phyloP scores from a whole-genome alignment of 78 protist genomes.

The Dictyostelium citrinum region DNA sequence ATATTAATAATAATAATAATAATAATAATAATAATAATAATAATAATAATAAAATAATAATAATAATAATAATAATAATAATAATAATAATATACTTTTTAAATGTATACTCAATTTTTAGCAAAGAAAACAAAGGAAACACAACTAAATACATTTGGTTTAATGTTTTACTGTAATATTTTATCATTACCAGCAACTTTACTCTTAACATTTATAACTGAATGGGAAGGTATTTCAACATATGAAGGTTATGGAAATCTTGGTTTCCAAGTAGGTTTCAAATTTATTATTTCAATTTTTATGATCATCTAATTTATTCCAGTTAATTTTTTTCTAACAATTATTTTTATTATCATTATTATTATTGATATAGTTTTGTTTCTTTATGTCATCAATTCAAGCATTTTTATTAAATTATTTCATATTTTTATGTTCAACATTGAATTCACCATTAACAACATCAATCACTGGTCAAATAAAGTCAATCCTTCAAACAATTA shows the following conservation, averaged over 20 bases:
- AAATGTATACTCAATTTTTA: neutral
- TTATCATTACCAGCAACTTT: slow-evolving; percentile 72
- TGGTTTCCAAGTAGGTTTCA: slow-evolving; percentile 72
- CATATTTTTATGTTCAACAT: slow-evolving; percentile 83
- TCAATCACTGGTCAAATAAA: slow-evolving; percentile 87
- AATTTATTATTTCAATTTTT: neutral
- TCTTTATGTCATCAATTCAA: slow-evolving; percentile 78
- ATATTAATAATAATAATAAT: neutral
- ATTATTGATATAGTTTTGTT: slow-evolving; percentile 49
- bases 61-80: too few relatives aligned
- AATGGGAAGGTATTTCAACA: slow-evolving; percentile 26
- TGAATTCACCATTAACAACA: slow-evolving; percentile 85
- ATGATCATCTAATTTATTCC: too few relatives aligned
- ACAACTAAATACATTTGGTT: slow-evolving; percentile 72
- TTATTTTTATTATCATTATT: neutral
- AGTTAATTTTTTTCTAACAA: too few relatives aligned
- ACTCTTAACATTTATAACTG: slow-evolving; percentile 41
- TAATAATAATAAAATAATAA: too few relatives aligned
- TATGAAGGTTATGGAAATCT: slow-evolving; percentile 33
- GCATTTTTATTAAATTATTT: slow-evolving; percentile 83
- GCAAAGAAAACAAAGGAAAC: slow-evolving; percentile 77
- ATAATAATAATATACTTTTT: too few relatives aligned
- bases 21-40: too few relatives aligned
- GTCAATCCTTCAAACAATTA: slow-evolving; percentile 67
- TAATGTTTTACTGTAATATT: slow-evolving; percentile 84